These are phyloP conservation scores for Antrodiella citrinella DNA, from an alignment of 768 basidiomycete genomes.

Conservation along the genomic window DNA sequence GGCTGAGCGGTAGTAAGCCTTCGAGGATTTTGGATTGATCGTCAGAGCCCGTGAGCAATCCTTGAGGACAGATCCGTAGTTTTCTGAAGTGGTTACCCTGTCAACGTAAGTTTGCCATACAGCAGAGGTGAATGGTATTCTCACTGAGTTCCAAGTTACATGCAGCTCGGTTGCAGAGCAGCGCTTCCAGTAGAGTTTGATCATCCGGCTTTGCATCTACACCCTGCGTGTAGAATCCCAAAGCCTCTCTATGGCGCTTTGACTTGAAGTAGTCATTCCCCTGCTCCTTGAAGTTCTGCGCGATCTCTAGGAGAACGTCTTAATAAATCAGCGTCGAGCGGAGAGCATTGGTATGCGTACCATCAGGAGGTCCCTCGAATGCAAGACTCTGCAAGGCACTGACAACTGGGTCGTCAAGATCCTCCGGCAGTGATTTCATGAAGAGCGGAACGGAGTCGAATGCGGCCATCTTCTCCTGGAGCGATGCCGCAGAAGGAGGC, in stretches of 20 bases:
- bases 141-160: slow-evolving; percentile 84
- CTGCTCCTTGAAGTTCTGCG: slow-evolving; percentile 89
- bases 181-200: slow-evolving; percentile 43
- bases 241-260: slow-evolving; percentile 80
- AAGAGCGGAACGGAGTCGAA: slow-evolving; percentile 79
- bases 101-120: slow-evolving; percentile 2
- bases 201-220: slow-evolving; percentile 78
- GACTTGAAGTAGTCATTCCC: slow-evolving; percentile 93
- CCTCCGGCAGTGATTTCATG: slow-evolving; percentile 84
- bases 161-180: slow-evolving; percentile 86
- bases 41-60: slow-evolving; percentile 74
- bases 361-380: slow-evolving; percentile 89
- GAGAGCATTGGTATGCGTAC: no score
- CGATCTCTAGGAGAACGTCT: slow-evolving; percentile 54
- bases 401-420: slow-evolving; percentile 49
- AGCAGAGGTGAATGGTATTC: slow-evolving; percentile 18
- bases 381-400: slow-evolving; percentile 80
- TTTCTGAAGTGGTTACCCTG: slow-evolving; percentile 52
- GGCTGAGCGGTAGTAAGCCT: slow-evolving; percentile 84
- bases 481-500: slow-evolving; percentile 16
- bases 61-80: slow-evolving; percentile 77
- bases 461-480: slow-evolving; percentile 30
- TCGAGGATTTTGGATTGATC: slow-evolving; percentile 58
- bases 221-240: slow-evolving; percentile 86
- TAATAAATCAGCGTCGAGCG: neutral